Evolutionary conservation across 345 rosid species (phyloP).

Genomic region (Salix koriyanagi): DNA sequence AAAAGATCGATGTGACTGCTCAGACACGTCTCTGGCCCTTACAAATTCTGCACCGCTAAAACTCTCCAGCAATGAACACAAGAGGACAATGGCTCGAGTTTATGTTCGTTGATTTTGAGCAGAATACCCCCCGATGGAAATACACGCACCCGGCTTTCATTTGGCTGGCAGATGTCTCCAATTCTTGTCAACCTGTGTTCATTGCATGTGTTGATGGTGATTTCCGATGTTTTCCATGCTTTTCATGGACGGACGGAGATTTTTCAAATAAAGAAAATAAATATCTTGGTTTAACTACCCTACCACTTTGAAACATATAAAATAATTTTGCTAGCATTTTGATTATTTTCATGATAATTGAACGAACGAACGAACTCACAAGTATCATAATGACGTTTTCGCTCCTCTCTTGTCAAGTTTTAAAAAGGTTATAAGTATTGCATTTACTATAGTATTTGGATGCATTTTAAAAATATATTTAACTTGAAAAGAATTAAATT

Average conservation of each 20-base stretch:
- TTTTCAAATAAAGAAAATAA: not conserved
- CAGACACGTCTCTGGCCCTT: not conserved
- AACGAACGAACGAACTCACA: too few relatives aligned
- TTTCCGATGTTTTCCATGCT: not conserved
- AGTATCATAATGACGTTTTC: too few relatives aligned
- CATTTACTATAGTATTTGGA: too few relatives aligned
- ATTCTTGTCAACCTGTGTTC: constrained; percentile 6
- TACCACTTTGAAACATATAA: too few relatives aligned
- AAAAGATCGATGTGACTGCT: not conserved
- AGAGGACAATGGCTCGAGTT: constrained; percentile 9
- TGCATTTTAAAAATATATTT: too few relatives aligned
- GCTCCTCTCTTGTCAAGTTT: too few relatives aligned
- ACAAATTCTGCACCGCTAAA: constrained; percentile 22
- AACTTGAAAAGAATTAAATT: too few relatives aligned
- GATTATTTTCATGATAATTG: too few relatives aligned
- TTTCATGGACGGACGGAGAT: constrained; percentile 18
- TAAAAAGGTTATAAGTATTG: too few relatives aligned
- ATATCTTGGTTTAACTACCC: not conserved
- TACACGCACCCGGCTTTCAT: not conserved
- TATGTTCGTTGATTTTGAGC: not conserved
- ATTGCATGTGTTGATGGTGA: not conserved
- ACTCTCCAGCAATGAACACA: not conserved
- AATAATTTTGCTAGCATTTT: too few relatives aligned
- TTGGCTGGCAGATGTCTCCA: not conserved
- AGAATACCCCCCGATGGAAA: constrained; percentile 6